These are phyloP conservation scores for Claviceps quebecensis DNA, from an alignment of 2,329 filamentous ascomycete species.

Conservation along the genomic window DNA sequence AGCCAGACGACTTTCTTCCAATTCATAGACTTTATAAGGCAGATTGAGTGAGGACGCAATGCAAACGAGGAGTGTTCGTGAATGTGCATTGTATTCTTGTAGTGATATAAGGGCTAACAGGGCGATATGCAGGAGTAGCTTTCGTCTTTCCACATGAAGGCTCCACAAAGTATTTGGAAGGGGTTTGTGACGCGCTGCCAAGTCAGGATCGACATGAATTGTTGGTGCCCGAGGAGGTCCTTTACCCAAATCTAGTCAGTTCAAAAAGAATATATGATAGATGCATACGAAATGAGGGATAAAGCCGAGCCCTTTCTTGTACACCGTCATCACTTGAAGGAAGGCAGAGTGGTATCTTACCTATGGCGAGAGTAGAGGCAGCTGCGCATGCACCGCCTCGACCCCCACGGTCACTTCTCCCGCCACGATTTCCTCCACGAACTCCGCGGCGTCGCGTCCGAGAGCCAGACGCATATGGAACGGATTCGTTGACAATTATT, in stretches of 20 bases:
- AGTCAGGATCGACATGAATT: slow-evolving; percentile 30
- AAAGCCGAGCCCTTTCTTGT: not conserved
- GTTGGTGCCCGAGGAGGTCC: slow-evolving; percentile 27
- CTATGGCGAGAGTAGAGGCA: slow-evolving; percentile 19
- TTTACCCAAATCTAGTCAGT: slow-evolving; percentile 7
- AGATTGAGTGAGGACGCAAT: slow-evolving; percentile 59
- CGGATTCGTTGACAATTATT: slow-evolving; percentile 37
- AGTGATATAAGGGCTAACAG: slow-evolving; percentile 62
- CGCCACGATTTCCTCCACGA: slow-evolving; percentile 10
- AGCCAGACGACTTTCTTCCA: slow-evolving; percentile 64
- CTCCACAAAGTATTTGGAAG: slow-evolving; percentile 45
- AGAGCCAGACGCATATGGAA: slow-evolving; percentile 10
- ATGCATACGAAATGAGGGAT: not conserved
- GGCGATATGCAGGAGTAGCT: slow-evolving; percentile 56
- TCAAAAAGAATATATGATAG: not conserved
- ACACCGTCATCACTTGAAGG: not conserved
- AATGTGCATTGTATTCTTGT: slow-evolving; percentile 63
- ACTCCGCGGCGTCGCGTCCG: slow-evolving; percentile 20
- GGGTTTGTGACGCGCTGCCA: slow-evolving; percentile 41
- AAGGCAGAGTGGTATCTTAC: slow-evolving; percentile 14
- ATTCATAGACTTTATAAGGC: slow-evolving; percentile 46
- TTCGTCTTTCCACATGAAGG: slow-evolving; percentile 45
- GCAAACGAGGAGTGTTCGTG: slow-evolving; percentile 56
- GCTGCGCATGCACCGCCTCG: slow-evolving; percentile 16
- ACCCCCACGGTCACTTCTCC: slow-evolving; percentile 17